Evolutionary conservation across 768 basidiomycete genomes (phyloP).

Genomic region (Tulasnella sp.): DNA sequence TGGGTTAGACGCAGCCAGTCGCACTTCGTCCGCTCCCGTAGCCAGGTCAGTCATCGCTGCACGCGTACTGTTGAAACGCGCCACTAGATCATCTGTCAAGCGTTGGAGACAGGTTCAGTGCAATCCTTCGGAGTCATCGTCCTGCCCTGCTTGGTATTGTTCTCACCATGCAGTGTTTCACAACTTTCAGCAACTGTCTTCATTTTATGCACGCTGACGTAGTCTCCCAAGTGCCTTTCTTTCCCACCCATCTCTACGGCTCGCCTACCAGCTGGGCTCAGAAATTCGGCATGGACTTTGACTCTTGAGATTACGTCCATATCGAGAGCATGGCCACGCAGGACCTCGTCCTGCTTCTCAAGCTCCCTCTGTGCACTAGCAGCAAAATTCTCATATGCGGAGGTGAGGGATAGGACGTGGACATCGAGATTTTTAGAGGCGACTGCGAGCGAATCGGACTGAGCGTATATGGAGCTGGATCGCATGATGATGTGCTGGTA

Average conservation of each 20-base stretch:
- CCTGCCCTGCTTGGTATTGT: background rate
- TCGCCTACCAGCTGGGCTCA: constrained; percentile 53
- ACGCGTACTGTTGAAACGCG: constrained; percentile 46
- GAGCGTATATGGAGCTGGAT: constrained; percentile 45
- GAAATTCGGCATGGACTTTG: constrained; percentile 61
- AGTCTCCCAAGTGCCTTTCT: constrained; percentile 64
- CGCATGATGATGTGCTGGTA: constrained; percentile 37
- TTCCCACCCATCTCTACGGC: constrained; percentile 56
- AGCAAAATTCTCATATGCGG: constrained; percentile 55
- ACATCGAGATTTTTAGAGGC: constrained; percentile 64
- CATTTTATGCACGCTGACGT: constrained; percentile 73
- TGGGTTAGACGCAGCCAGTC: constrained; percentile 37
- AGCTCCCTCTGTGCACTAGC: constrained; percentile 50
- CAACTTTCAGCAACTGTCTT: constrained; percentile 66
- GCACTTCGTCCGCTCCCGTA: constrained; percentile 49
- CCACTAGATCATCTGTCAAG: constrained; percentile 44
- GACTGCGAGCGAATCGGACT: constrained; percentile 60
- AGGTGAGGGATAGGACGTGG: constrained; percentile 57
- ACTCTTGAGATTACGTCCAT: constrained; percentile 59
- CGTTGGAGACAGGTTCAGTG: no score
- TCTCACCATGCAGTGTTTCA: constrained; percentile 47
- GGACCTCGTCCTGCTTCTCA: constrained; percentile 50
- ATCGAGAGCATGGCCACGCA: constrained; percentile 58
- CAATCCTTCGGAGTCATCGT: background rate
- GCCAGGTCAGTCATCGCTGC: constrained; percentile 42